A percentile compares a stretch with the other conserved stretches of the same genome.
Evolutionary conservation across 768 basidiomycete genomes (phyloP).

Genomic region (Termitomyces sp.): DNA sequence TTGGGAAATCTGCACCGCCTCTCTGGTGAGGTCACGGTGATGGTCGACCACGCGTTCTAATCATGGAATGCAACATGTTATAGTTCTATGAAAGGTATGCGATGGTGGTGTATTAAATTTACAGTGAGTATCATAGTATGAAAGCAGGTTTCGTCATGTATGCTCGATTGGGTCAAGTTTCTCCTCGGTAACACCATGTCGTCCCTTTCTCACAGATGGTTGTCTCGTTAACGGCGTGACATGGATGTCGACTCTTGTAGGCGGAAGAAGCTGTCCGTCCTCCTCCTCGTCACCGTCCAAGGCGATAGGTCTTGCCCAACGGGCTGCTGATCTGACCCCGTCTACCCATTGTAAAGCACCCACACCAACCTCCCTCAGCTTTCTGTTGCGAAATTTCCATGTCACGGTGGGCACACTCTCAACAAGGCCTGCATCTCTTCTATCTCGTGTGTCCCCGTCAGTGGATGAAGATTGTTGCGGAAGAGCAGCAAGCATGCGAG

Average conservation of each 20-base stretch:
- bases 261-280: conserved; percentile 21
- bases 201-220: conserved; percentile 54
- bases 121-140: neutral
- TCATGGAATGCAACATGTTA: neutral
- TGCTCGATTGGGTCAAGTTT: conserved; percentile 35
- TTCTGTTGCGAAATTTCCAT: conserved; percentile 59
- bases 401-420: conserved; percentile 33
- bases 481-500: conserved; percentile 68
- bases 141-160: conserved; percentile 7
- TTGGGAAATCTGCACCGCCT: conserved; percentile 15
- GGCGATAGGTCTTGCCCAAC: conserved; percentile 51
- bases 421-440: neutral
- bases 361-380: conserved; percentile 58
- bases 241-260: conserved; percentile 34
- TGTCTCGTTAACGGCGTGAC: conserved; percentile 66
- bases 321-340: conserved; percentile 54
- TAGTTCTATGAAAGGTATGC: conserved; percentile 3
- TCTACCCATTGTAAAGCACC: conserved; percentile 70
- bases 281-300: conserved; percentile 37
- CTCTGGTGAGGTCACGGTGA: conserved; percentile 2
- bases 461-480: conserved; percentile 44
- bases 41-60: neutral
- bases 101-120: neutral
- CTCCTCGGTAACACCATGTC: conserved; percentile 46
- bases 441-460: conserved; percentile 27